These are phyloP conservation scores for Xylariaceae sp. DNA, from an alignment of 2,329 filamentous ascomycete species.

Conservation along the genomic window DNA sequence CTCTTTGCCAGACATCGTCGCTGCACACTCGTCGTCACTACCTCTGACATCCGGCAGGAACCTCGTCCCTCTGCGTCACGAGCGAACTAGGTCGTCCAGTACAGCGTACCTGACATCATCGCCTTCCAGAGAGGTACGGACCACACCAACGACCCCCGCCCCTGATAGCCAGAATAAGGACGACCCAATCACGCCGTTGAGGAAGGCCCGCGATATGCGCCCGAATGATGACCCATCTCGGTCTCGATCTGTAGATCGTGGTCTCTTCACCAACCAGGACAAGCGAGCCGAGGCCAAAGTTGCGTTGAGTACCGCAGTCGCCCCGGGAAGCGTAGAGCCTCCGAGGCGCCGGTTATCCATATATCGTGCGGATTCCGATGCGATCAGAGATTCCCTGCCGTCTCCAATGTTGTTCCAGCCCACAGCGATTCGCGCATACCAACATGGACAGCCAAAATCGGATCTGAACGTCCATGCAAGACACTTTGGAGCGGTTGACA, in stretches of 20 bases:
- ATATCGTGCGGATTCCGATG: slow-evolving; percentile 34
- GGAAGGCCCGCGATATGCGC: slow-evolving; percentile 34
- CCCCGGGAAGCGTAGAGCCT: slow-evolving; percentile 51
- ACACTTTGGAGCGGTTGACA: slow-evolving; percentile 25
- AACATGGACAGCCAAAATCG: slow-evolving; percentile 35
- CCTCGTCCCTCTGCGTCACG: slow-evolving; percentile 31
- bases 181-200: slow-evolving; percentile 35
- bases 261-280: slow-evolving; percentile 50
- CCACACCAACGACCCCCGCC: slow-evolving; percentile 30
- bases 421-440: slow-evolving; percentile 31
- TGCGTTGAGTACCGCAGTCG: slow-evolving; percentile 53
- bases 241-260: slow-evolving; percentile 57
- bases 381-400: slow-evolving; percentile 20
- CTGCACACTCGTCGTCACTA: slow-evolving; percentile 23
- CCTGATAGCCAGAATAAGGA: slow-evolving; percentile 25
- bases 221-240: slow-evolving; percentile 40
- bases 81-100: slow-evolving; percentile 35
- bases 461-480: slow-evolving; percentile 36
- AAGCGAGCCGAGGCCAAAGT: slow-evolving; percentile 59
- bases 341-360: slow-evolving; percentile 40
- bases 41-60: slow-evolving; percentile 21
- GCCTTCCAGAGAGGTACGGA: slow-evolving; percentile 26
- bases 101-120: slow-evolving; percentile 38
- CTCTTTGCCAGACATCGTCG: slow-evolving; percentile 24
- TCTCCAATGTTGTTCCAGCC: slow-evolving; percentile 34